These are phyloP conservation scores for Botrytis galanthina DNA, from an alignment of 2,329 filamentous ascomycete species.

Conservation along the genomic window DNA sequence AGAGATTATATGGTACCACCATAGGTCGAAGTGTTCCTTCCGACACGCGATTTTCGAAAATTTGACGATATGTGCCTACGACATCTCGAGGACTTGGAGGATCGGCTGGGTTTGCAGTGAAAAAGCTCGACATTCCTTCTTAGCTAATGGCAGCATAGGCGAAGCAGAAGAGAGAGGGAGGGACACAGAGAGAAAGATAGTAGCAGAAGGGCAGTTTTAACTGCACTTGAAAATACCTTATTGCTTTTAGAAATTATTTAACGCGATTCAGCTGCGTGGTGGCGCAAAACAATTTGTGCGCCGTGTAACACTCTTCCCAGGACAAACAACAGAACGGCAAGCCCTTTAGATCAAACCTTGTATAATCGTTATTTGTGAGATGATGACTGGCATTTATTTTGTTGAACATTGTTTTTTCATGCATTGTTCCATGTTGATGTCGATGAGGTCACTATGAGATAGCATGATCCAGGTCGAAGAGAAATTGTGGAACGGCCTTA, in stretches of 20 bases:
- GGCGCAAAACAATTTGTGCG: neutral
- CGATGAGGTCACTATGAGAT: neutral
- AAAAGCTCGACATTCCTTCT: slow-evolving; percentile 11
- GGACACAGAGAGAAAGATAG: neutral
- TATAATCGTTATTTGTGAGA: neutral
- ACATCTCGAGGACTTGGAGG: slow-evolving; percentile 30
- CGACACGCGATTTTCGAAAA: slow-evolving; percentile 42
- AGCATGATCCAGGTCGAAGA: neutral
- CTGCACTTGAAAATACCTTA: slow-evolving; percentile 4
- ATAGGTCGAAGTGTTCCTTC: slow-evolving; percentile 48
- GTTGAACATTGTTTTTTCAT: neutral
- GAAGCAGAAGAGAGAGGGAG: neutral
- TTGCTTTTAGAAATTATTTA: neutral
- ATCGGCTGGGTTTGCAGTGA: neutral
- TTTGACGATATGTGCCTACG: slow-evolving; percentile 39
- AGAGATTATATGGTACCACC: slow-evolving; percentile 51
- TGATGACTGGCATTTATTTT: neutral
- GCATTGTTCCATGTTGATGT: neutral
- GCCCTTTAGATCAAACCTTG: neutral
- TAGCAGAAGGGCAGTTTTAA: neutral
- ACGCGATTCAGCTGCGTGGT: neutral
- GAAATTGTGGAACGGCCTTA: neutral
- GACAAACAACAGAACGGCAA: neutral
- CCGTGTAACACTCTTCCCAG: neutral
- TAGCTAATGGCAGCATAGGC: neutral